Evolutionary conservation across 345 rosid species (phyloP), one percentile per base, ranked within the genome.

Genomic region (Pseudoturritis turrita): DNA sequence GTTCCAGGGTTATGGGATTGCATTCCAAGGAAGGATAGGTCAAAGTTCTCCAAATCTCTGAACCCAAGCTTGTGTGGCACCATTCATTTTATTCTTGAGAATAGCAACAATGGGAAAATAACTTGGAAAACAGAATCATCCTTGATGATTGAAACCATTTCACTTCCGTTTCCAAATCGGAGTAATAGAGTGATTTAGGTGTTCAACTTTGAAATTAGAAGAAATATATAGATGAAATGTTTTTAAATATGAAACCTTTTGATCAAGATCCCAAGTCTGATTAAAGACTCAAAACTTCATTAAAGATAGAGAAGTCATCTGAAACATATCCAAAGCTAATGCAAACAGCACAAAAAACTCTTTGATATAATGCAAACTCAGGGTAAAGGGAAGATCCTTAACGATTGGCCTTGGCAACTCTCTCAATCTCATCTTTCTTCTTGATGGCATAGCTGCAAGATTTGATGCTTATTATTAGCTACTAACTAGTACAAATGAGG

Each of bases 351-450:
- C 31, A 52, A 31, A 49, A 25, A 65, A n/a, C 33, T 10, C 62
- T 40, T 52, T 17, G 52, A 58, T 57, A 17, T 45, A 54, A 17
- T 54, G 71, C 39, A 58, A 66, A 59, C 64, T 41, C 33, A 22
- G 8, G 10, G 50, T 7, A 54, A 29, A 53, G 33, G 37, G 11
- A 54, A 70, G 15, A 10, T n/a, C 73, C 77, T 89, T 67, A 94
- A 84, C 98, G 98, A 53, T 94, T 94, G 26, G 98, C 98, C 86
- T 94, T 94, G 1, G 98, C 98, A 80, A 94, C 98, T 84, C 98
- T 85, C 72, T 94, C 98, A 18, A 94, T 86, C 78, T 91, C 98
- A 66, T 94, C 98, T 72, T 94, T 94, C 84, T 94, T 94, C 88
- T 94, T 94, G 57, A 94, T 94, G 14, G 98, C 98, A 73, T 94